Percentiles rank a stretch among this genome's conserved stretches.
Evolutionary conservation across 305 asterid genomes (phyloP).

Genomic region (Fraxinus albicans): DNA sequence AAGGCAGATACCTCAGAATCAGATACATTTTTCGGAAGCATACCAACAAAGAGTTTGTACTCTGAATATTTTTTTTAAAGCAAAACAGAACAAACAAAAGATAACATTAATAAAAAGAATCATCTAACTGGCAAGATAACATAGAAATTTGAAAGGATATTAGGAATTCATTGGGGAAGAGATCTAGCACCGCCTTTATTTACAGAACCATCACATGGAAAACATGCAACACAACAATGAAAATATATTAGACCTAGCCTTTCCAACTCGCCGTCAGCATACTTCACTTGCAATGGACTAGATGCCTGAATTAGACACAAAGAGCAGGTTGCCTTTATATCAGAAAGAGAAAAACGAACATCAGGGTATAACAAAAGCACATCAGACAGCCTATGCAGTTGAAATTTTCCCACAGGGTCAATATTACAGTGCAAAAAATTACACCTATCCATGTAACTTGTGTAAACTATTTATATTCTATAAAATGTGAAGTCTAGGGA

Average conservation of each 20-base stretch:
- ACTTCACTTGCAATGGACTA: conserved; percentile 93
- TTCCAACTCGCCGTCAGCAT: conserved; percentile 99
- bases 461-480: not conserved
- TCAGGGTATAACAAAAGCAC: conserved; percentile 14
- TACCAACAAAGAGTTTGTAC: conserved; percentile 91
- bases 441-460: conserved; percentile 4
- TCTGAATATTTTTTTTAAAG: conserved; percentile 40
- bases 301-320: conserved; percentile 73
- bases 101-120: not conserved
- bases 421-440: not conserved
- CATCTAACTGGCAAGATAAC: not conserved
- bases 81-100: conserved; percentile 11
- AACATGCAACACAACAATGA: conserved; percentile 20
- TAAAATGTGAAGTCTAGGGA: conserved; percentile 11
- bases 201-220: conserved; percentile 16
- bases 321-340: conserved; percentile 32
- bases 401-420: not conserved
- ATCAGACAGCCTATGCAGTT: conserved; percentile 1
- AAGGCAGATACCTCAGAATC: conserved; percentile 67
- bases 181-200: conserved; percentile 11
- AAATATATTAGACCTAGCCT: conserved; percentile 72
- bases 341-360: conserved; percentile 28
- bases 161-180: not conserved
- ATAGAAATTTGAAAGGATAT: conserved; percentile 4
- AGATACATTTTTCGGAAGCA: conserved; percentile 89